A percentile compares a stretch with the other conserved stretches of the same genome.
Evolutionary conservation across 2,329 filamentous ascomycete species (phyloP).

Genomic region (Monosporascus sp.): DNA sequence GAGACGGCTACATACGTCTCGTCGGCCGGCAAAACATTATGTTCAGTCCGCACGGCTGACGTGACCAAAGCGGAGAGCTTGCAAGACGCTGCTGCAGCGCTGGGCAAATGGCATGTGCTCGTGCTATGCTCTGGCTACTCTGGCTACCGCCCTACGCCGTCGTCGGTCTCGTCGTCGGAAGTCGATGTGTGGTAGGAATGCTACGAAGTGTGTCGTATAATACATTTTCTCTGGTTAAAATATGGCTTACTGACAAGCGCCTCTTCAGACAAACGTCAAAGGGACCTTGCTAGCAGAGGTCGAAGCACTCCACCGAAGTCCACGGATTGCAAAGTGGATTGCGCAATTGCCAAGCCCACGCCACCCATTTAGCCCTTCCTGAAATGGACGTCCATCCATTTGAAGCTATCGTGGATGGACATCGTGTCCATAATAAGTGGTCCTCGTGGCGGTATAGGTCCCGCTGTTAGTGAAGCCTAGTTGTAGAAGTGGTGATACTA

Average conservation of each 20-base stretch:
- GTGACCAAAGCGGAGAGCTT: neutral
- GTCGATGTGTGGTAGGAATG: conserved; percentile 16
- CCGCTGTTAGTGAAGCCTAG: no score
- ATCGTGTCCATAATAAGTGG: no score
- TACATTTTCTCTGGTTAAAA: neutral
- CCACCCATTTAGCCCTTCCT: no score
- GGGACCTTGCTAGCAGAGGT: conserved; percentile 6
- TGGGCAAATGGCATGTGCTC: conserved; percentile 4
- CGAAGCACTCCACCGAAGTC: no score
- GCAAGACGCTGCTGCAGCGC: neutral
- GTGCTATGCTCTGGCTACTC: conserved; percentile 1
- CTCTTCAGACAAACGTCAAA: conserved; percentile 11
- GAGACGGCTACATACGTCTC: conserved; percentile 4
- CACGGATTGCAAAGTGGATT: no score
- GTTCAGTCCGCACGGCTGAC: neutral
- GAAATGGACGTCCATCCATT: no score
- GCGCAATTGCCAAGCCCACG: no score
- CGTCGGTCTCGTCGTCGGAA: neutral
- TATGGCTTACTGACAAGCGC: neutral
- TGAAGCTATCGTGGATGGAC: no score
- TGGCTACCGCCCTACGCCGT: neutral
- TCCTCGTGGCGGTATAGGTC: no score
- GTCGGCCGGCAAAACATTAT: neutral
- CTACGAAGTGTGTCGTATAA: conserved; percentile 14
- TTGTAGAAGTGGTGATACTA: no score